A percentile compares a stretch with the other conserved stretches of the same genome.
Evolutionary conservation across 495 filamentous ascomycete species (phyloP).

Genomic region (Venustampulla echinocandica): DNA sequence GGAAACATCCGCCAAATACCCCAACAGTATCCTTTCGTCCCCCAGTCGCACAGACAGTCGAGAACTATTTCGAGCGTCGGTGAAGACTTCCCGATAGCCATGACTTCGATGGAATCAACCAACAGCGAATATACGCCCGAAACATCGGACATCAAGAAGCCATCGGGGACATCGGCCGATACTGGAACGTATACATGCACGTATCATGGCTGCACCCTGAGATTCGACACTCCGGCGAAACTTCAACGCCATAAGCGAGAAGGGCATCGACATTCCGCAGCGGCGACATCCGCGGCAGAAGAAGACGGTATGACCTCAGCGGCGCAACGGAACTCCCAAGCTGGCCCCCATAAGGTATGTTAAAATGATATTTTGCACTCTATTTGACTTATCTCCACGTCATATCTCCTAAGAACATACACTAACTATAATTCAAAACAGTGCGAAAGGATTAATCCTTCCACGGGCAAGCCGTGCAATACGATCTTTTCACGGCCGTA

Average conservation of each 20-base stretch:
- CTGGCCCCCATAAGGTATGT: constrained; percentile 64
- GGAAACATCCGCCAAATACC: constrained; percentile 33
- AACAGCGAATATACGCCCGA: constrained; percentile 39
- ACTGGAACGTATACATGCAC: constrained; percentile 91
- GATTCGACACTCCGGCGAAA: constrained; percentile 78
- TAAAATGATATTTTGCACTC: background rate
- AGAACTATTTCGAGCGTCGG: constrained; percentile 21
- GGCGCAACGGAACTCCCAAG: constrained; percentile 62
- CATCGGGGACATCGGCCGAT: constrained; percentile 58
- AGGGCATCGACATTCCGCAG: constrained; percentile 61
- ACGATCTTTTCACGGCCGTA: constrained; percentile 95
- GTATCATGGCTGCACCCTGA: constrained; percentile 79
- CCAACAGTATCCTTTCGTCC: constrained; percentile 53
- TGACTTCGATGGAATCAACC: constrained; percentile 59
- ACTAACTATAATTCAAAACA: constrained; percentile 1
- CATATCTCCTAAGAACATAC: background rate
- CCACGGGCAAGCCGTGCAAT: constrained; percentile 93
- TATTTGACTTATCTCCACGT: too few species aligned
- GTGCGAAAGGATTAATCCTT: constrained; percentile 88
- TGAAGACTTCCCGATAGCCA: constrained; percentile 51
- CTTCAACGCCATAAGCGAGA: constrained; percentile 96
- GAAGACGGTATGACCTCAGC: constrained; percentile 42
- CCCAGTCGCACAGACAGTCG: constrained; percentile 18
- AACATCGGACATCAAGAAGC: constrained; percentile 34
- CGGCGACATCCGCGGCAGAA: constrained; percentile 16